Percentiles rank a stretch among this genome's conserved stretches.
Conservation (phyloP, 306 rosid genomes). For the Lablab purpureus region DNA sequence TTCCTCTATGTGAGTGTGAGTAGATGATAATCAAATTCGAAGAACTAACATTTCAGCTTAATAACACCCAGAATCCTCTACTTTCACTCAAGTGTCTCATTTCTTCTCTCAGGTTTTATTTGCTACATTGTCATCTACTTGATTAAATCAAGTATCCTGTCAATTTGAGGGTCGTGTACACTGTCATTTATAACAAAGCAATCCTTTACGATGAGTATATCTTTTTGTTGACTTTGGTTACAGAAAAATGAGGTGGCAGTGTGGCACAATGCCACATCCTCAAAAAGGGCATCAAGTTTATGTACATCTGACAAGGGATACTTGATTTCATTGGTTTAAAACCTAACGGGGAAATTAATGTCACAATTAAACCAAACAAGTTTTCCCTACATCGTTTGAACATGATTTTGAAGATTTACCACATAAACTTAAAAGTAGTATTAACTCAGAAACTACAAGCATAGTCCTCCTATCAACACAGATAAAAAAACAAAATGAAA, state of each 20-base stretch:
- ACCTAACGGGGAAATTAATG: background rate
- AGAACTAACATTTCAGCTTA: background rate
- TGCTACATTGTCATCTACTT: slow-evolving; percentile 9
- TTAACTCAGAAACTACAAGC: slow-evolving; percentile 1
- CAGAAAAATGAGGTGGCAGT: background rate
- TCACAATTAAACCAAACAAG: background rate
- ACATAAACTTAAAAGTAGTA: background rate
- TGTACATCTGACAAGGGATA: background rate
- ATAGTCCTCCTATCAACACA: background rate
- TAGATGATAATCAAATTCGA: background rate
- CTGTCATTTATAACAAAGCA: background rate
- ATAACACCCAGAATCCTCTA: background rate
- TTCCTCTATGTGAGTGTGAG: background rate
- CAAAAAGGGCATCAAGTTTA: background rate
- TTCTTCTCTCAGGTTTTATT: background rate
- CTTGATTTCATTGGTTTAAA: background rate
- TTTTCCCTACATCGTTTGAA: background rate
- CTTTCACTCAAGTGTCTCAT: background rate
- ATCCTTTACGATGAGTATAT: background rate
- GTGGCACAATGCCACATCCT: background rate
- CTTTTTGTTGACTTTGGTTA: background rate
- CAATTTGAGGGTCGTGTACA: slow-evolving; percentile 13
- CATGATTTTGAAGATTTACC: background rate
- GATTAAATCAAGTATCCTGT: background rate
- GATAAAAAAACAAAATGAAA: background rate